A percentile compares a stretch with the other conserved stretches of the same genome.
Evolutionary conservation across 108 stramenopile genomes (phyloP).

Genomic region (Cyclotella sp.): DNA sequence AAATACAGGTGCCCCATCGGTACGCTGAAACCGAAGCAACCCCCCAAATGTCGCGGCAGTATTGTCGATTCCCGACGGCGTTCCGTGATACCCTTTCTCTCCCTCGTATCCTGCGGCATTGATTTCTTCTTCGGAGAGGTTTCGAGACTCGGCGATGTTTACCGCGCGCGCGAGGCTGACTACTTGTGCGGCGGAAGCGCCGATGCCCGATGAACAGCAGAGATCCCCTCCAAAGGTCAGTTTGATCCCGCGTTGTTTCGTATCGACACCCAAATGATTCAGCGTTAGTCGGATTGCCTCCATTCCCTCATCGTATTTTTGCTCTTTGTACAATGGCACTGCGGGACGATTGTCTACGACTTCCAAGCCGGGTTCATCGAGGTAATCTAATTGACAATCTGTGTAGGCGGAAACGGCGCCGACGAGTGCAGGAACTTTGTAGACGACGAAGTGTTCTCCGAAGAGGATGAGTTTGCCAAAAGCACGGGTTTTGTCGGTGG

Average conservation of each 20-base stretch:
- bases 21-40: slow-evolving; percentile 81
- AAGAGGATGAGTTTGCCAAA: slow-evolving; percentile 90
- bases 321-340: slow-evolving; percentile 85
- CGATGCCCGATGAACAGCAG: slow-evolving; percentile 82
- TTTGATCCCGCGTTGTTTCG: slow-evolving; percentile 50
- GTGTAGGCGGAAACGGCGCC: slow-evolving; percentile 88
- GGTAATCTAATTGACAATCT: slow-evolving; percentile 66
- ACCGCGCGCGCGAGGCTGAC: slow-evolving; percentile 84
- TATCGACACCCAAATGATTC: slow-evolving; percentile 70
- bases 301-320: slow-evolving; percentile 80
- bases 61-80: slow-evolving; percentile 92
- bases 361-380: slow-evolving; percentile 54
- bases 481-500: slow-evolving; percentile 62
- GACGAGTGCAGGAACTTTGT: slow-evolving; percentile 87
- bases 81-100: slow-evolving; percentile 92
- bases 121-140: slow-evolving; percentile 81
- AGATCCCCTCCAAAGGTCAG: slow-evolving; percentile 86
- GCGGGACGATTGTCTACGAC: slow-evolving; percentile 87
- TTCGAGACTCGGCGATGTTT: slow-evolving; percentile 53
- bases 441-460: slow-evolving; percentile 92
- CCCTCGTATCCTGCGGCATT: slow-evolving; percentile 92
- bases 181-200: slow-evolving; percentile 85
- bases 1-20: slow-evolving; percentile 84
- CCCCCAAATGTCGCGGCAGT: slow-evolving; percentile 92
- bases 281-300: slow-evolving; percentile 77